Conservation (phyloP, 2,329 filamentous ascomycete genomes). For the Myrmaecium sp. region DNA sequence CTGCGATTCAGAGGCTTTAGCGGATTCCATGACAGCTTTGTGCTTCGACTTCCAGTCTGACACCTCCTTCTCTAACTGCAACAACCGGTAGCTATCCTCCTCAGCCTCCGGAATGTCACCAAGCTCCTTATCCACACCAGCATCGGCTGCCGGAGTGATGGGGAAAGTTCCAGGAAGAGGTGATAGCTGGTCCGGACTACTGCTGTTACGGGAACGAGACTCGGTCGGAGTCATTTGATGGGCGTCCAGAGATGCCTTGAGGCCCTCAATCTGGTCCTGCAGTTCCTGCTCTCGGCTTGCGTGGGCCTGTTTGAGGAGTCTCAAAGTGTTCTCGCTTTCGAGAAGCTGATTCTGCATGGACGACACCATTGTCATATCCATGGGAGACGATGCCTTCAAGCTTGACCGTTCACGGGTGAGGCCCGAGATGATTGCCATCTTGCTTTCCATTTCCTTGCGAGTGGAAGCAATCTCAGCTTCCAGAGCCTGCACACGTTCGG, state of each 20-base stretch:
- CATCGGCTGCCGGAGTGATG: constrained; percentile 15
- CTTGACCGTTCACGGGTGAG: constrained; percentile 85
- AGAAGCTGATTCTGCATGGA: constrained; percentile 77
- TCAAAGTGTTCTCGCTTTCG: constrained; percentile 65
- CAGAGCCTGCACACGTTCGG: constrained; percentile 77
- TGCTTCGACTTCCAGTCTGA: constrained; percentile 63
- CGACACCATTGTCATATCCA: constrained; percentile 83
- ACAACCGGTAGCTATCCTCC: constrained; percentile 40
- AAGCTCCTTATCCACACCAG: constrained; percentile 11
- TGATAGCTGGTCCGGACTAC: constrained; percentile 8
- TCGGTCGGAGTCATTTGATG: background rate
- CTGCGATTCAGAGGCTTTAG: constrained; percentile 55
- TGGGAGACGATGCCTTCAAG: constrained; percentile 59
- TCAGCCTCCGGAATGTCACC: constrained; percentile 7
- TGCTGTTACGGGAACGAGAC: background rate
- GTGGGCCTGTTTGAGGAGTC: constrained; percentile 54
- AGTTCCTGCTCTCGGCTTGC: constrained; percentile 61
- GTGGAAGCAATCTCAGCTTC: constrained; percentile 69
- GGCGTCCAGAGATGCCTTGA: constrained; percentile 39
- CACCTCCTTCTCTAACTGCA: constrained; percentile 54
- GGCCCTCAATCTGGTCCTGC: constrained; percentile 48
- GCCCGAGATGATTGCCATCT: constrained; percentile 90
- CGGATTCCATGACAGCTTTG: constrained; percentile 47
- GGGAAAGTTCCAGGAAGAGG: constrained; percentile 22
- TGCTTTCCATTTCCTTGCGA: constrained; percentile 92